These are phyloP conservation scores for Pterocarpus macrocarpus DNA, from an alignment of 306 rosid genomes.

Conservation along the genomic window DNA sequence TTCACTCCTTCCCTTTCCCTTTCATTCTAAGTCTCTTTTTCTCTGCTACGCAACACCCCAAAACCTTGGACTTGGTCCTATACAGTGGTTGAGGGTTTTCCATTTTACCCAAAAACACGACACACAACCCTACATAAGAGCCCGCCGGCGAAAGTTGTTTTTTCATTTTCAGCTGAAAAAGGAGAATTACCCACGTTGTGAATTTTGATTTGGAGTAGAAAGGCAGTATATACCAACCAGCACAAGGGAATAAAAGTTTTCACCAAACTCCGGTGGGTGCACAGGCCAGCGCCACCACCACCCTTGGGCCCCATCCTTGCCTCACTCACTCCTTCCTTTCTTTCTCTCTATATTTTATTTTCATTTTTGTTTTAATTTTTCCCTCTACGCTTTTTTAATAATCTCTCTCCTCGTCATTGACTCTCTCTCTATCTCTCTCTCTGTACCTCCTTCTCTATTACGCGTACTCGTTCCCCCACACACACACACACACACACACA, in stretches of 20 bases:
- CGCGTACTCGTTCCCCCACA: slow-evolving; percentile 53
- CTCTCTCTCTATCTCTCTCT: slow-evolving; percentile 19
- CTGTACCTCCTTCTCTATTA: slow-evolving; percentile 56
- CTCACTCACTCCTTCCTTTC: background rate
- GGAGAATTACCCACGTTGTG: background rate
- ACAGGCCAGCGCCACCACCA: slow-evolving; percentile 54
- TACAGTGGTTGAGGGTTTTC: background rate
- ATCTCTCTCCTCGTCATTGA: slow-evolving; percentile 25
- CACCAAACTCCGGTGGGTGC: slow-evolving; percentile 59
- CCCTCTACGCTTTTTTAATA: slow-evolving; percentile 28
- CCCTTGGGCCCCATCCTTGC: slow-evolving; percentile 54
- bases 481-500: background rate
- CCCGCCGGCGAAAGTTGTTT: background rate
- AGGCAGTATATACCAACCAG: background rate
- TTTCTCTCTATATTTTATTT: background rate
- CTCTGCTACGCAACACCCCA: background rate
- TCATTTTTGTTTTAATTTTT: background rate
- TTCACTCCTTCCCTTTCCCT: background rate
- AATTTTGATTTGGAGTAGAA: background rate
- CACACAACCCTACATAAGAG: too few species aligned
- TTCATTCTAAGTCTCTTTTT: background rate
- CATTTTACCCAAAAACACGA: background rate
- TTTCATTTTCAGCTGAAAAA: background rate
- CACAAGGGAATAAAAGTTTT: slow-evolving; percentile 11
- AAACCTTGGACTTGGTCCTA: background rate